These are phyloP conservation scores for Sordariomycetes sp. DNA, from an alignment of 2,329 filamentous ascomycete genomes.

Conservation along the genomic window DNA sequence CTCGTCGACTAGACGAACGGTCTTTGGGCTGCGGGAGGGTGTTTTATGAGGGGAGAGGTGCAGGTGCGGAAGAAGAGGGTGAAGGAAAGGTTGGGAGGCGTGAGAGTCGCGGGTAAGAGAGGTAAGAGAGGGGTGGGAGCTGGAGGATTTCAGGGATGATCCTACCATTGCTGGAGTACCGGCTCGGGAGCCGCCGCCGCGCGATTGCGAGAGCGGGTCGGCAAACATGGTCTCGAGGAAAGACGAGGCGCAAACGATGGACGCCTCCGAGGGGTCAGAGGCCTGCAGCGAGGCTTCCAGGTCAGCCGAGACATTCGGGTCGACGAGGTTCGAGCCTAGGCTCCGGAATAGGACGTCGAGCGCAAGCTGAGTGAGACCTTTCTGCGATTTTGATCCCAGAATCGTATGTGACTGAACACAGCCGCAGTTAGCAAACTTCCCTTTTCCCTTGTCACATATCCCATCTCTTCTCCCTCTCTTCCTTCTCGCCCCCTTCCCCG, in stretches of 20 bases:
- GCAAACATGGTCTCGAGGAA: constrained; percentile 72
- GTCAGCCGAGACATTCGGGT: constrained; percentile 40
- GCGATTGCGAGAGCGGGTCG: constrained; percentile 44
- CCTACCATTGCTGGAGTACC: constrained; percentile 58
- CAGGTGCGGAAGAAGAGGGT: background rate
- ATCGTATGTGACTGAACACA: constrained; percentile 76
- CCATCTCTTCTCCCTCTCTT: background rate
- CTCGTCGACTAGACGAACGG: constrained; percentile 26
- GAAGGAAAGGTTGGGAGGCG: too few species aligned
- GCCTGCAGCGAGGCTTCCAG: constrained; percentile 62
- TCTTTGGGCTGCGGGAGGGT: constrained; percentile 22
- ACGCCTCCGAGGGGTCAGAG: constrained; percentile 71
- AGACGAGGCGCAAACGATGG: constrained; percentile 56
- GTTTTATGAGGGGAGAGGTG: constrained; percentile 10
- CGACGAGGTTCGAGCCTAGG: constrained; percentile 58
- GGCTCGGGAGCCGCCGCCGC: constrained; percentile 42
- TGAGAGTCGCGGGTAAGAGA: too few species aligned
- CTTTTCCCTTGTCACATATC: too few species aligned
- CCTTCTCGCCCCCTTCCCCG: background rate
- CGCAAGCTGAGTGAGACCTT: constrained; percentile 81
- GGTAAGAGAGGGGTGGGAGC: constrained; percentile 4
- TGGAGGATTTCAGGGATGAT: constrained; percentile 12
- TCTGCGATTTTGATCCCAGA: constrained; percentile 72
- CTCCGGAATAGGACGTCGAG: constrained; percentile 84
- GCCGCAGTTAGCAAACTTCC: background rate